phyloP scores from a whole-genome alignment of 108 stramenopile genomes.

The Pinguiococcus pyrenoidosus region DNA sequence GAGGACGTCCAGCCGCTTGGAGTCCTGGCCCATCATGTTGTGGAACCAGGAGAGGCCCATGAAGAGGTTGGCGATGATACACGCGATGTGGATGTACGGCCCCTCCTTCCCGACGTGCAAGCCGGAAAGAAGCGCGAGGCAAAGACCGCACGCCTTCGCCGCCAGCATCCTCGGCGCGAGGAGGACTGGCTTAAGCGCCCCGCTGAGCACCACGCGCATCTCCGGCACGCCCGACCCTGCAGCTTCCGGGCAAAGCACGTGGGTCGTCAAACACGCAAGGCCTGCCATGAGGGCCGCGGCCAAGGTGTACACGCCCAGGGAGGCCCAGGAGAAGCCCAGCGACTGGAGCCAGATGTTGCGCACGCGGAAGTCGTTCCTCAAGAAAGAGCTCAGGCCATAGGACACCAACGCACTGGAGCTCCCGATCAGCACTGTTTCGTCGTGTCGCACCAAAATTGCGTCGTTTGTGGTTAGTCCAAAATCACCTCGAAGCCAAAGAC shows the following conservation, averaged over 20 bases:
- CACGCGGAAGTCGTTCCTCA: too few species aligned
- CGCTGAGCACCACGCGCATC: conserved; percentile 13
- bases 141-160: conserved; percentile 3
- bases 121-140: conserved; percentile 18
- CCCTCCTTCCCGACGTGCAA: conserved; percentile 32
- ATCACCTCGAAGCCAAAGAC: too few species aligned
- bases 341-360: too few species aligned
- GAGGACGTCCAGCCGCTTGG: conserved; percentile 22
- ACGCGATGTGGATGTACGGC: conserved; percentile 25
- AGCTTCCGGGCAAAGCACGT: conserved; percentile 14
- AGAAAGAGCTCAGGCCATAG: too few species aligned
- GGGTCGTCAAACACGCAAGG: conserved; percentile 2
- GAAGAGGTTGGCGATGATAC: conserved; percentile 18
- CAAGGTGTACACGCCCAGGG: too few species aligned
- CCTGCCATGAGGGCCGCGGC: neutral
- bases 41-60: conserved; percentile 17
- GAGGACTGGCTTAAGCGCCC: neutral
- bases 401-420: too few species aligned
- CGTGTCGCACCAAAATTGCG: too few species aligned
- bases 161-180: neutral
- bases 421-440: too few species aligned
- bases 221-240: conserved; percentile 23
- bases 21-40: conserved; percentile 12
- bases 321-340: too few species aligned
- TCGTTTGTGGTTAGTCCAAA: too few species aligned